These are phyloP conservation scores for Liriodendron chinense DNA, from an alignment of 164 flowering plant genomes.

Conservation along the genomic window DNA sequence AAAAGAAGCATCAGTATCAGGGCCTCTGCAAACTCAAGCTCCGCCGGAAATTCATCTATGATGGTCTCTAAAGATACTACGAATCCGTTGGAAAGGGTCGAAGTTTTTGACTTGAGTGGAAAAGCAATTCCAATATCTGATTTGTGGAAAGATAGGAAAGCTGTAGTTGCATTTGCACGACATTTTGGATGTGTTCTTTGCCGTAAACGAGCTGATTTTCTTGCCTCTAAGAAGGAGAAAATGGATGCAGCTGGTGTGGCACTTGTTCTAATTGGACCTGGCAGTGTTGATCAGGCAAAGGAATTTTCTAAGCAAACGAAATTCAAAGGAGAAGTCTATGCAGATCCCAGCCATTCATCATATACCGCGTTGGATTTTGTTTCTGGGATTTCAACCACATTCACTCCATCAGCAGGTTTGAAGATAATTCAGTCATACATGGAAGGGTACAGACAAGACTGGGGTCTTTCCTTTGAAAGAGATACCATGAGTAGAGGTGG, in stretches of 20 bases:
- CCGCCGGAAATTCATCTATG: conserved; percentile 39
- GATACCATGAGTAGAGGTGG: conserved; percentile 79
- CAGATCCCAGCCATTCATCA: conserved; percentile 84
- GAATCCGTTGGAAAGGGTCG: conserved; percentile 46
- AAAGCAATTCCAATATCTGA: conserved; percentile 62
- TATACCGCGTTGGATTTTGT: conserved; percentile 75
- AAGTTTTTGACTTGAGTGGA: conserved; percentile 74
- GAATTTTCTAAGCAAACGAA: conserved; percentile 72
- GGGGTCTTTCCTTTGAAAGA: conserved; percentile 82
- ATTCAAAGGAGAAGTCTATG: conserved; percentile 93
- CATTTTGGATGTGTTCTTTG: conserved; percentile 97
- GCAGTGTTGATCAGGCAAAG: conserved; percentile 87
- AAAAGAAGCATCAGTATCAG: background rate
- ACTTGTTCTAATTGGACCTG: conserved; percentile 91
- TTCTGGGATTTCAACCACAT: conserved; percentile 72
- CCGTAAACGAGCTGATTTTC: conserved; percentile 86
- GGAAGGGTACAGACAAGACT: conserved; percentile 96
- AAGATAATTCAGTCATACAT: conserved; percentile 82
- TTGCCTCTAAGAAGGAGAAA: conserved; percentile 77
- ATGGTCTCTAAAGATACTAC: conserved; percentile 28
- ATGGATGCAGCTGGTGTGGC: conserved; percentile 88
- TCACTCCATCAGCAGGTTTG: conserved; percentile 87
- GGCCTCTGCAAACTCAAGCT: conserved; percentile 35
- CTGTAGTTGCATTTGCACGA: conserved; percentile 92
- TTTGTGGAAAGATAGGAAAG: conserved; percentile 93